Conservation (phyloP, 768 basidiomycete genomes). For the Termitomyces sp. region DNA sequence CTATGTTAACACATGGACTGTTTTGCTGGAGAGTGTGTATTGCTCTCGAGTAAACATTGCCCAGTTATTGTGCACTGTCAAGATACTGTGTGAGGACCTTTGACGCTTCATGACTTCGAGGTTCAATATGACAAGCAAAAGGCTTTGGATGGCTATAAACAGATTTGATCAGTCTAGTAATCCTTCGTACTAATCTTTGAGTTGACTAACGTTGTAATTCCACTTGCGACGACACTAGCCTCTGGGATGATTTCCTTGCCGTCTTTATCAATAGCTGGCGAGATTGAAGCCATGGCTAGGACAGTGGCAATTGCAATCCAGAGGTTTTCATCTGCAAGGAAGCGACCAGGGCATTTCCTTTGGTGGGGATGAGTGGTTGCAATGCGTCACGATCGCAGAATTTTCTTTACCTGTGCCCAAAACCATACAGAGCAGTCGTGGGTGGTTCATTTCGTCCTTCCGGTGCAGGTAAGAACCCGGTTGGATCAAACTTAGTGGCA, state of each 20-base stretch:
- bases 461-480: conserved; percentile 27
- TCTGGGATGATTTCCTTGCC: conserved; percentile 29
- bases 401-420: conserved; percentile 16
- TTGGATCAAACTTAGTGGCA: conserved; percentile 33
- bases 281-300: conserved; percentile 25
- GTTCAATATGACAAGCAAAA: not conserved
- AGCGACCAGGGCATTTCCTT: conserved; percentile 33
- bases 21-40: no score
- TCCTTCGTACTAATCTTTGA: not conserved
- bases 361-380: not conserved
- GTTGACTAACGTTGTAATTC: not conserved
- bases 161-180: not conserved
- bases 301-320: conserved; percentile 18
- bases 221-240: not conserved
- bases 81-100: not conserved
- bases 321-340: conserved; percentile 34
- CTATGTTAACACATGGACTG: no score
- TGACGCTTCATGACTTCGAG: not conserved
- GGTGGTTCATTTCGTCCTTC: conserved; percentile 5
- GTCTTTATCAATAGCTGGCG: conserved; percentile 23
- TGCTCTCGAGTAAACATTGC: not conserved
- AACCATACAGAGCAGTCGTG: conserved; percentile 14
- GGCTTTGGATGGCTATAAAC: not conserved
- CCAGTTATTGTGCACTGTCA: not conserved
- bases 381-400: not conserved